Evolutionary conservation across 1,284 basidiomycete species (phyloP), one percentile per base, ranked within the genome.

Genomic region (Naganishia liquefaciens): DNA sequence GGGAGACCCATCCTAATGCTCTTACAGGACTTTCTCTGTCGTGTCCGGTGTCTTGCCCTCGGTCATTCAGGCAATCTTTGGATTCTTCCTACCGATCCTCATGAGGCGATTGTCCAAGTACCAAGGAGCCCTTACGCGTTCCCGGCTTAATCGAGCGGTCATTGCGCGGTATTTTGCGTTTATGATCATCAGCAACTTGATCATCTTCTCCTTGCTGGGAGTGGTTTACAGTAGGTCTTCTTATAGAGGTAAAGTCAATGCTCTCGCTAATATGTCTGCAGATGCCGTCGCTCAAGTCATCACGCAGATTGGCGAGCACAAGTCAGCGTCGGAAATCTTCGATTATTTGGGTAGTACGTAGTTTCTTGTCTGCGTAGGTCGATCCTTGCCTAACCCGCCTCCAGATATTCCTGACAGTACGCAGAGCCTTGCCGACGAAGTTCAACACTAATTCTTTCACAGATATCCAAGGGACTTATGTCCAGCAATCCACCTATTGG

Each of bases 111-210:
- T 95, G 65, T 83, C 83, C n/a, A 82, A 86, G 80, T 93, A 89
- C 76, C 89, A 91, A 80, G 91, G 91, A 60, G 85, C 86, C 42
- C 80, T 85, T 58, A 87, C 57, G 25, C 52, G 52, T 50, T 62
- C 58, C 44, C 50, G 58, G 46, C 37, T 54, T 52, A 93, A 96
- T 72, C 88, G 93, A 47, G 88, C 88, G 27, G 91, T 96, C 64
- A 84, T 93, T 50, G 91, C 90, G 23, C 86, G 91, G 42, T 96
- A 96, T 79, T 97, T 88, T 74, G 85, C 89, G 7, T 96, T 97
- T 84, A 82, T 96, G 76, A 86, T 95, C 68, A 88, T 94, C 75
- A 76, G 74, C 67, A 77, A 74, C 61, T 80, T 97, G 72, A 83
- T 97, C 70, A 86, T 96, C 76, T 96, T 97, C 81, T 93, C 91